Base-by-base conservation (phyloP, 257 asterid genomes). In the Asclepias syriaca region DNA sequence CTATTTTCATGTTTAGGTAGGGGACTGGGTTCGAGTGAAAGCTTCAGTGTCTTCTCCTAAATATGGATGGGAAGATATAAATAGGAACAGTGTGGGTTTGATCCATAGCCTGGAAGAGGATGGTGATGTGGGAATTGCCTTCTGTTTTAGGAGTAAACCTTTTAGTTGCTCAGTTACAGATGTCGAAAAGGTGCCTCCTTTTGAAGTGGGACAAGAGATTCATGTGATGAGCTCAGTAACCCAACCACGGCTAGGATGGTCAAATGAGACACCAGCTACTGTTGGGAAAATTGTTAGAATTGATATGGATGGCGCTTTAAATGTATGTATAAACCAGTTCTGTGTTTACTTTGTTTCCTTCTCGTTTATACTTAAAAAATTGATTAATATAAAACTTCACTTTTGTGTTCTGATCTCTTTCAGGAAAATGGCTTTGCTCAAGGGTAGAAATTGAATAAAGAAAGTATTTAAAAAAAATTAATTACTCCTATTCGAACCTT, bases 191-290 rank as follows among this genome's bases (percentile, higher is more conserved):
- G 88, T 89, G 32, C 84, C 89, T 58, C 96, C 98, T 75, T 91
- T 88, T 75, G 97, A 90, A 87, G 78, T 88, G 76, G 98, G 94
- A 70, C 96, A 92, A 79, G 96, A 86, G 81, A 87, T 95, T 77
- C 98, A 83, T 71, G 84, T 92, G 77, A 72, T 89, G 77, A 82
- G 93, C 67, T 88, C 95, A 67, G 87, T 92, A 68, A 77, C 94
- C 75, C 96, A 90, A 78, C 99, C 99, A 72, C 90, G 91, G 49
- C 97, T 95, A 78, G 99, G 99, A 77, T 95, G 99, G 99, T 91
- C 98, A 70, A 90, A 89, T 49, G 97, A 95, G 84, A 84, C 97
- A 11, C 89, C 90, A 13, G 98, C 99, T 54, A 84, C 98, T 22
- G 85, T 89, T 76, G 99, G 99, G 61, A 95, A 90, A 81, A 84